Evolutionary conservation across 2,329 filamentous ascomycete species (phyloP).

Genomic region (Penicillium brasilianum): DNA sequence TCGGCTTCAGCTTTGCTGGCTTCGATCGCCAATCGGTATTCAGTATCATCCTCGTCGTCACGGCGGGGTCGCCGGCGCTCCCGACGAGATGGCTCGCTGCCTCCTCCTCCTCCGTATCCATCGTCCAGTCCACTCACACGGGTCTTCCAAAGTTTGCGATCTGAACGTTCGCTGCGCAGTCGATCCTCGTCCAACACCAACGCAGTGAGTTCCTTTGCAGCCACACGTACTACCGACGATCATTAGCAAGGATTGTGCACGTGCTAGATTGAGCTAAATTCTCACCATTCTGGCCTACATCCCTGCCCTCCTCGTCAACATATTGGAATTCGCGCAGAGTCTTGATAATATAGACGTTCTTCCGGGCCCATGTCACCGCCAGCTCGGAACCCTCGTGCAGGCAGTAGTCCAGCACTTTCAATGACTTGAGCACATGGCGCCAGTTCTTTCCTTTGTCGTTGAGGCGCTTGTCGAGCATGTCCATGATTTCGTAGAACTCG

Average conservation of each 20-base stretch:
- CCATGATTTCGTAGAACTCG: constrained; percentile 99
- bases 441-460: constrained; percentile 99
- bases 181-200: constrained; percentile 93
- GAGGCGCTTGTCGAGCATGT: constrained; percentile 97
- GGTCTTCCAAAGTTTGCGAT: constrained; percentile 95
- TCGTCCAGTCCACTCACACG: constrained; percentile 93
- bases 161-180: constrained; percentile 83
- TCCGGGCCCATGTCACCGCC: constrained; percentile 95
- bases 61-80: constrained; percentile 54
- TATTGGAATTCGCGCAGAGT: constrained; percentile 97
- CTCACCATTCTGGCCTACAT: constrained; percentile 95
- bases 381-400: constrained; percentile 95
- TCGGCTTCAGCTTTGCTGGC: constrained; percentile 95
- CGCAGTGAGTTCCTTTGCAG: constrained; percentile 92
- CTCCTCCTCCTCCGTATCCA: constrained; percentile 54
- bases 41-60: constrained; percentile 80
- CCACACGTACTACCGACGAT: constrained; percentile 74
- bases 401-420: constrained; percentile 98
- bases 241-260: constrained; percentile 8
- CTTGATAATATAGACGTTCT: constrained; percentile 99
- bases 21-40: constrained; percentile 88
- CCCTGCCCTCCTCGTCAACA: constrained; percentile 90
- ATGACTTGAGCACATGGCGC: constrained; percentile 95
- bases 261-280: constrained; percentile 15
- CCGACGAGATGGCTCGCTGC: constrained; percentile 48